These are phyloP conservation scores for Alnus glutinosa DNA, from an alignment of 306 rosid species.

Conservation along the genomic window DNA sequence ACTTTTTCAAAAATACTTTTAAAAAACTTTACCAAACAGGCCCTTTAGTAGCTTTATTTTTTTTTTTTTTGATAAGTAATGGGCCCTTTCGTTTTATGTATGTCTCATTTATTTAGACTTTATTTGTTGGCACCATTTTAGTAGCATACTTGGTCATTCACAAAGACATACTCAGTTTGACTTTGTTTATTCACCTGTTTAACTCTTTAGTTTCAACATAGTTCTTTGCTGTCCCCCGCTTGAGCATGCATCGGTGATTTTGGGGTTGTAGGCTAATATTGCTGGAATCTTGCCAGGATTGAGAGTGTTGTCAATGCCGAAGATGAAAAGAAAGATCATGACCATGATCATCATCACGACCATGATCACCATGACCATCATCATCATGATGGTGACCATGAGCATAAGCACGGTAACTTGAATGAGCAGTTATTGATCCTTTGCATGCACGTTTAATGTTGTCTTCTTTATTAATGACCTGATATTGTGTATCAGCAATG, in stretches of 20 bases:
- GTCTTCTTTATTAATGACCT: background rate
- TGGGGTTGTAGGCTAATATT: conserved; percentile 26
- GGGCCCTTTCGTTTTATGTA: too few species aligned
- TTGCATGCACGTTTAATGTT: background rate
- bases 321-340: conserved; percentile 62
- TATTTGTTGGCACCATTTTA: background rate
- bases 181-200: conserved; percentile 7
- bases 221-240: conserved; percentile 14
- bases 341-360: conserved; percentile 38
- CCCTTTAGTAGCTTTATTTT: too few species aligned
- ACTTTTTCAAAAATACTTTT: too few species aligned
- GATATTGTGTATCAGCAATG: background rate
- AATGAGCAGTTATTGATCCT: background rate
- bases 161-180: background rate
- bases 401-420: conserved; percentile 76
- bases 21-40: too few species aligned
- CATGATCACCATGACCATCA: conserved; percentile 43
- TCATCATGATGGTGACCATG: conserved; percentile 51
- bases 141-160: background rate
- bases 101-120: too few species aligned
- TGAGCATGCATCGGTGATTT: conserved; percentile 22
- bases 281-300: conserved; percentile 54
- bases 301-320: conserved; percentile 71
- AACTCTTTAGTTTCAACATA: conserved; percentile 4
- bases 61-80: too few species aligned